Evolutionary conservation across 495 filamentous ascomycete species (phyloP).

Genomic region (Neurospora tetraspora): DNA sequence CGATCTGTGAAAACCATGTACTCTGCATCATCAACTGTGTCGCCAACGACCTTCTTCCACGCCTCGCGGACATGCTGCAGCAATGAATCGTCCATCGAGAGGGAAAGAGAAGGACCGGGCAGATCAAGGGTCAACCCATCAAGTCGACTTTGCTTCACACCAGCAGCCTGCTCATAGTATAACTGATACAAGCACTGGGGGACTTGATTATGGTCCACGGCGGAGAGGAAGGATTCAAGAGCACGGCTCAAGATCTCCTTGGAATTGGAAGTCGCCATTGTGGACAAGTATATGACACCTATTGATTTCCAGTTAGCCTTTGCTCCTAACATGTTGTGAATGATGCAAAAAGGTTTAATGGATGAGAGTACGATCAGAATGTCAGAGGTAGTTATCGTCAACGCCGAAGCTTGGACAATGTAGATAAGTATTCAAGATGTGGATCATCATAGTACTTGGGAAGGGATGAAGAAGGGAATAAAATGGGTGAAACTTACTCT

Average conservation of each 20-base stretch:
- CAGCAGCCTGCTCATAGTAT: conserved; percentile 45
- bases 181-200: conserved; percentile 49
- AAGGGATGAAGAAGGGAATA: conserved; percentile 7
- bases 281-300: conserved; percentile 68
- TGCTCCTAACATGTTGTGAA: conserved; percentile 5
- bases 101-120: conserved; percentile 45
- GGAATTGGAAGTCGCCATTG: conserved; percentile 27
- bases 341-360: conserved; percentile 12
- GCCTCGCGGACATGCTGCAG: conserved; percentile 50
- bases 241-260: conserved; percentile 42
- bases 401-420: conserved; percentile 80
- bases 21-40: conserved; percentile 30
- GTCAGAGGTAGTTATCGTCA: conserved; percentile 86
- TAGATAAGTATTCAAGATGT: conserved; percentile 93
- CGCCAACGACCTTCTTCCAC: conserved; percentile 53
- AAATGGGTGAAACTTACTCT: conserved; percentile 56
- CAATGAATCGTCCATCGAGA: conserved; percentile 59
- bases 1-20: conserved; percentile 62
- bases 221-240: conserved; percentile 42
- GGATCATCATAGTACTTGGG: conserved; percentile 61
- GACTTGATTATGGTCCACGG: conserved; percentile 19
- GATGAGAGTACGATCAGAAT: conserved; percentile 60
- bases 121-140: conserved; percentile 32
- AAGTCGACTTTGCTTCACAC: conserved; percentile 13
- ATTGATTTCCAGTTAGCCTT: conserved; percentile 34